Evolutionary conservation across 2,329 filamentous ascomycete genomes (phyloP).

Genomic region (Mycosphaerella sp.): DNA sequence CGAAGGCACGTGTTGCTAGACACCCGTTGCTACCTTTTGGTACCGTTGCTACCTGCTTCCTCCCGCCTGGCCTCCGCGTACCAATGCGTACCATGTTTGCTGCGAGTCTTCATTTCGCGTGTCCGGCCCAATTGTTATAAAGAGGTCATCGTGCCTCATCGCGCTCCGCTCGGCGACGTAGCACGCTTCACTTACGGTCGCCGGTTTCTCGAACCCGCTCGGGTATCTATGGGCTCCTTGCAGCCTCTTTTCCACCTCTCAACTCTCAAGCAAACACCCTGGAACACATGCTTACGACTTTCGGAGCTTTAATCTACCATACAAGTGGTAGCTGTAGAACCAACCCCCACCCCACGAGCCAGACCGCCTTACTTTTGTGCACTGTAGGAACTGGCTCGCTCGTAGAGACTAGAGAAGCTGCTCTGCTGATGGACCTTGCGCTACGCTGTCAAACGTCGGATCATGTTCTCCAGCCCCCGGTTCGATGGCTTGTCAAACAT

Average conservation of each 20-base stretch:
- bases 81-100: background rate
- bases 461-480: too few relatives aligned
- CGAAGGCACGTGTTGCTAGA: background rate
- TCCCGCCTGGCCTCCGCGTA: background rate
- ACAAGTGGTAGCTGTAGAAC: background rate
- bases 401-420: too few relatives aligned
- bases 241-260: background rate
- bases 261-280: background rate
- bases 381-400: background rate
- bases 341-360: background rate
- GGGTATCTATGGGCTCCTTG: conserved; percentile 8
- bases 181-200: background rate
- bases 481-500: too few relatives aligned
- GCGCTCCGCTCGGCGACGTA: conserved; percentile 2
- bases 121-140: background rate
- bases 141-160: background rate
- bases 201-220: background rate
- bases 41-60: background rate
- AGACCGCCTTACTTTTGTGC: conserved; percentile 7
- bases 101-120: conserved; percentile 7
- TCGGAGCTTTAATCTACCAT: conserved; percentile 5
- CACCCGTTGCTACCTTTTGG: background rate
- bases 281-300: conserved; percentile 4
- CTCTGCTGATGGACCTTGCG: background rate
- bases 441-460: too few relatives aligned